Conservation (phyloP, 78 protist genomes). For the Cavenderia fasciculata region DNA sequence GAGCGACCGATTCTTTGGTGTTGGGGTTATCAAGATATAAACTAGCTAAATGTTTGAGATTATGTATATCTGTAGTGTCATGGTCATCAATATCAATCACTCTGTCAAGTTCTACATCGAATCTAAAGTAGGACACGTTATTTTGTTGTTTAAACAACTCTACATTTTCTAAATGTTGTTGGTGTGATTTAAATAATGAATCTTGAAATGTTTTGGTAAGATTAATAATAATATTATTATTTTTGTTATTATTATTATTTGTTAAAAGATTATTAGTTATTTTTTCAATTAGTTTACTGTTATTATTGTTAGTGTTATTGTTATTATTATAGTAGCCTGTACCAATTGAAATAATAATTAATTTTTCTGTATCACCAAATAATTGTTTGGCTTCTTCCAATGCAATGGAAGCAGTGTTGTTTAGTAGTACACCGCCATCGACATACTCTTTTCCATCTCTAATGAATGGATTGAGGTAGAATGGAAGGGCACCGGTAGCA, state of each 20-base stretch:
- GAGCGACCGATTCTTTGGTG: no score
- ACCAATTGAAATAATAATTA: conserved; percentile 26
- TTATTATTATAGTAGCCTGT: conserved; percentile 18
- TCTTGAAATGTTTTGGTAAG: background rate
- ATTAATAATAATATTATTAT: no score
- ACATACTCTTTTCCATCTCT: conserved; percentile 1
- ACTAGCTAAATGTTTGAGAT: no score
- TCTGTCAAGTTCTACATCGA: background rate
- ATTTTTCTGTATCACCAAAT: background rate
- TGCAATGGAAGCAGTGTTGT: conserved; percentile 28
- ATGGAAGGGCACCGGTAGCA: conserved; percentile 19
- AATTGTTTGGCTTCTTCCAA: conserved; percentile 12
- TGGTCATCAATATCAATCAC: background rate
- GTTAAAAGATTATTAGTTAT: no score
- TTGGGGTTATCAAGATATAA: no score
- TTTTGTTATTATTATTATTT: no score
- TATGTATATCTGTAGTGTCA: no score
- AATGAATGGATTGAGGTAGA: conserved; percentile 2
- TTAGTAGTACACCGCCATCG: conserved; percentile 34
- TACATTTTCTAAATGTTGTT: background rate
- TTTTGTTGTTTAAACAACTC: background rate
- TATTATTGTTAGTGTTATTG: background rate
- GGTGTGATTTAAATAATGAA: background rate
- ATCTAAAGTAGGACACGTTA: conserved; percentile 2
- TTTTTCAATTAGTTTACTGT: background rate